These are phyloP conservation scores for Chlorella vulgaris DNA, from an alignment of 139 green algal species.

Conservation along the genomic window DNA sequence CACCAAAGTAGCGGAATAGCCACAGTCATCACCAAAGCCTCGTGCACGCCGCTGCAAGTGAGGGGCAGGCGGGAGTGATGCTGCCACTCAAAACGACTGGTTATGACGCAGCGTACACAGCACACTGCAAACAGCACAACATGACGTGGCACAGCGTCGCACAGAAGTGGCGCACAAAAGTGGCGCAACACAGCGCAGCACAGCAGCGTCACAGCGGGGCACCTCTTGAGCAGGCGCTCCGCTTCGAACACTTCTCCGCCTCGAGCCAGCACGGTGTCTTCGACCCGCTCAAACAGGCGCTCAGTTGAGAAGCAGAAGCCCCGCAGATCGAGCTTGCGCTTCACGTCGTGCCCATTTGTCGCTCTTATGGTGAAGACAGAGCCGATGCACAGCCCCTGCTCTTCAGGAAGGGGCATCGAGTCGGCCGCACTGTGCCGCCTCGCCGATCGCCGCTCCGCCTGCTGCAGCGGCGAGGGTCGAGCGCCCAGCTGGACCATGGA, in stretches of 20 bases:
- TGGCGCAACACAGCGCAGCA: background rate
- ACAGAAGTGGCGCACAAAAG: background rate
- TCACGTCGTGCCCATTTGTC: slow-evolving; percentile 72
- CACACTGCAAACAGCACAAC: no score
- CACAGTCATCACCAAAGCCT: slow-evolving; percentile 70
- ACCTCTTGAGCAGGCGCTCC: slow-evolving; percentile 53
- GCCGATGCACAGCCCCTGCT: slow-evolving; percentile 80
- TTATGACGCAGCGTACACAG: no score
- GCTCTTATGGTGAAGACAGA: slow-evolving; percentile 69
- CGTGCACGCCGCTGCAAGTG: slow-evolving; percentile 55
- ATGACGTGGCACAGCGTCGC: no score
- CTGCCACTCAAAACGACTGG: background rate
- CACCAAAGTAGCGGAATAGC: slow-evolving; percentile 78
- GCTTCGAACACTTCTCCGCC: slow-evolving; percentile 60
- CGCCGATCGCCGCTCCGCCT: background rate
- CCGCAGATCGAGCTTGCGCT: slow-evolving; percentile 64
- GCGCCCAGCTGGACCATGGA: slow-evolving; percentile 16
- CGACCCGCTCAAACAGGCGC: slow-evolving; percentile 52
- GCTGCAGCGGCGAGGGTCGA: background rate
- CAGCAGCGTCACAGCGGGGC: background rate
- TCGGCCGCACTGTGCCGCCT: background rate
- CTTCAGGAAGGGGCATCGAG: slow-evolving; percentile 59
- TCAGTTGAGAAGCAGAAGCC: slow-evolving; percentile 77
- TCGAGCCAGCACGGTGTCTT: slow-evolving; percentile 41
- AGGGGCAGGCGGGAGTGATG: background rate